Evolutionary conservation across 306 rosid genomes (phyloP), one percentile per base, ranked within the genome.

Genomic region (Heteromeles arbutifolia): DNA sequence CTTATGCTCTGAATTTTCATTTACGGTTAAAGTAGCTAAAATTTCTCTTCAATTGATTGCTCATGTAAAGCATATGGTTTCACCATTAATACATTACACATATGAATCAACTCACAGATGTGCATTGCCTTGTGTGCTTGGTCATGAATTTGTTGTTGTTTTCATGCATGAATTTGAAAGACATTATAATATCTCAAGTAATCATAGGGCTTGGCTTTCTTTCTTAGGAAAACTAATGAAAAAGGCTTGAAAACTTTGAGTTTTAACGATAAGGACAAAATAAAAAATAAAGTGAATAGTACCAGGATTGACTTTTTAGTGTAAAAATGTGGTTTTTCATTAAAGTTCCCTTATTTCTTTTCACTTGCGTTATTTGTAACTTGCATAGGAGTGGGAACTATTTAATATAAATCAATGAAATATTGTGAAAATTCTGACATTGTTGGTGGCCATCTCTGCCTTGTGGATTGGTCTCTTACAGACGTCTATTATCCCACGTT

Each of bases 381-480:
- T 41, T 48, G 48, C 70, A 63, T 45, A 76, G 74, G 69, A 58
- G 56, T 68, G 4, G 50, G 78, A 7, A 22, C 41, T 26, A 11
- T 41, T 21, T 28, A 21, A 3, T 63, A 21, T 6, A 56, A 22
- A 72, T 65, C 75, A 84, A 89, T 91, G 98, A 89, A 89, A 91
- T 80, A 89, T 91, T 37, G 81, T 84, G 50, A 93, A 93, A 90
- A 89, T 93, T 75, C 29, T 88, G 72, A 77, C 91, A 25, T 65
- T 91, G 80, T 37, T 93, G 79, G 77, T 86, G 73, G 85, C 89
- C 81, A 73, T 91, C 59, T 78, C 93, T 65, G 90, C 96, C 21
- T 62, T 89, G 66, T 91, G 97, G 97, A 44, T 89, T 77, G 93
- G 97, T 80, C 97, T 93, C 67, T 65, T 91, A 50, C 89, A 88